Base-by-base conservation (phyloP, 805 yeast genomes). In the Kodamaea lidongshanica region DNA sequence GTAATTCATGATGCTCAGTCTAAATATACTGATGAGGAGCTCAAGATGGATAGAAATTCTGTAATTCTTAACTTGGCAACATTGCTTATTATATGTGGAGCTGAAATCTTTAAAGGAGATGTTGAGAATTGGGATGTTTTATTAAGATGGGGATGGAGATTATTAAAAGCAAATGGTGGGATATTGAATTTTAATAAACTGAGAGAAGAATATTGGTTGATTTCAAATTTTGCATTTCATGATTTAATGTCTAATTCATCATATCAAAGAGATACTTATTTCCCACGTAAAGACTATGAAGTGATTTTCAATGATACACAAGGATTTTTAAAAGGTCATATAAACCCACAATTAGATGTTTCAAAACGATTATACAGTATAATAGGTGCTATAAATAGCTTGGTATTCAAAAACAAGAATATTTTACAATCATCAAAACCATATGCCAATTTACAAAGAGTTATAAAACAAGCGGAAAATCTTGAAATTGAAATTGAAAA, bases 71-170 rank as follows among this genome's bases (percentile, higher is more conserved):
- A 78, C 36, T 49, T 83, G 25, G 88, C 94, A 1, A 72, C 79
- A 11, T 60, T 79, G 31, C 54, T 83, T 38, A 72, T 84, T 30
- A 61, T 83, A 29, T 72, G 82, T 41, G 85, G 81, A n/a, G 88
- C 84, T 1, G 87, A 82, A 46, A 80, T 84, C 31, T 83, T 89
- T 54, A 70, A 76, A 40, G 94, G 94, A 6, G 94, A 84, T 50
- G 85, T 81, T 19, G 67, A 67, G 20, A 73, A 77, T 46, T 84
- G 94, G 94, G 70, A 79, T 3, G 63, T 71, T 16, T 73, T 78
- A 44, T 58, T 84, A 34, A 66, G 67, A 23, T 68, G 75, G 67
- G 86, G 87, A 2, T 77, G 84, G 25, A 70, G 70, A 34, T 56
- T 83, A 16, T 70, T 84, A 21, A 59, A 65, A 33, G 51, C 62